Evolutionary conservation across 2,329 filamentous ascomycete species (phyloP), one percentile per base, ranked within the genome.

Genomic region (Ophiosphaerella korrae): DNA sequence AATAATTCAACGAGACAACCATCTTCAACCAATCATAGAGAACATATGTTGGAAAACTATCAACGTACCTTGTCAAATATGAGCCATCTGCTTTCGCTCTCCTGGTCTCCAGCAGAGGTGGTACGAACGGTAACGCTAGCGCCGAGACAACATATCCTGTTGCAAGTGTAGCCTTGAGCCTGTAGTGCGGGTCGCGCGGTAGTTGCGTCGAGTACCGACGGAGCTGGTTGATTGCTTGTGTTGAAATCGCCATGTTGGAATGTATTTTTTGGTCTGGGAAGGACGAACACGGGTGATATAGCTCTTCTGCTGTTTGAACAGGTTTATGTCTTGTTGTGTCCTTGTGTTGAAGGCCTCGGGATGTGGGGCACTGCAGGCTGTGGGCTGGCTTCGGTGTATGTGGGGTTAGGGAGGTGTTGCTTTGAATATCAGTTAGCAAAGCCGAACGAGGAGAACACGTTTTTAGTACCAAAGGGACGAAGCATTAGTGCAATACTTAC

Each of bases 101-200:
- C 45, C 70, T 52, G 2, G 67, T 73, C 57, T 75, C 72, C 16
- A 75, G 47, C 26, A 74, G 64, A 21, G 74, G 72, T 18, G 71
- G 73, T 31, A 76, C 69, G 53, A 75, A 75, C 0, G 74, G 74
- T 7, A 76, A 60, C 3, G 73, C 71, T 29, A 75, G 71, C 12
- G 71, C 74, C 3, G 63, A 67, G 5, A 72, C 67, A 1, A 75
- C 64, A 40, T 75, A 76, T 11, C 66, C 64, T 1, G 69, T 74
- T 56, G 72, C 71, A 11, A 74, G 65, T 7, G 60, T 63, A 21
- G 67, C 67, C 51, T 74, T 72, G 45, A 74, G 64, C 5, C 61
- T 57, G 55, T 68, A 72, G 53, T 66, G 68, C 1, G 71, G 70
- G 39, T 74, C 69, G 49, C 67, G 70, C 1, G 69, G 67, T 12